Conservation (phyloP, 2,329 filamentous ascomycete genomes). For the Aspergillus flavus region DNA sequence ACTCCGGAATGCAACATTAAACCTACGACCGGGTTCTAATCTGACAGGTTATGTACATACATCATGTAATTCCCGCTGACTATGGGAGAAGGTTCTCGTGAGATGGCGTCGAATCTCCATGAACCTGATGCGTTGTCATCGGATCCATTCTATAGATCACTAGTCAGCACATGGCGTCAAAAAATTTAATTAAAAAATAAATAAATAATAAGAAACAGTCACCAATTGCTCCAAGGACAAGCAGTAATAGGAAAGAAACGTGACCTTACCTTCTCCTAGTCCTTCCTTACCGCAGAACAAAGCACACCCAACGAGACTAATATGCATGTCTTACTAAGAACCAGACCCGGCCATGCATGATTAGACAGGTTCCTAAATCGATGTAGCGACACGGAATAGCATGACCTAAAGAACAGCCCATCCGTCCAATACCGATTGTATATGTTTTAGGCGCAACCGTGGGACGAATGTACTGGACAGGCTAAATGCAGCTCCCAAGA, state of each 20-base stretch:
- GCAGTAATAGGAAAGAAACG: not conserved
- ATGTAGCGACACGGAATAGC: not conserved
- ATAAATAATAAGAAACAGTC: not conserved
- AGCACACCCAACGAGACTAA: conserved; percentile 1
- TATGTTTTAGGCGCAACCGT: conserved; percentile 13
- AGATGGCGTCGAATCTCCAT: not conserved
- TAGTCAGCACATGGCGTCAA: not conserved
- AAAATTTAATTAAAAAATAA: not conserved
- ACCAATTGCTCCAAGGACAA: not conserved
- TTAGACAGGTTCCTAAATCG: not conserved
- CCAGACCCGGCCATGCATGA: conserved; percentile 1
- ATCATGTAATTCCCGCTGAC: not conserved
- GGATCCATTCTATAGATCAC: not conserved
- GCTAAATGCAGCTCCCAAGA: conserved; percentile 5
- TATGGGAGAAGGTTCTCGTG: not conserved
- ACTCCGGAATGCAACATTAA: not conserved
- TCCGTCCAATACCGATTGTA: conserved; percentile 17
- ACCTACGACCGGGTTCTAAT: not conserved
- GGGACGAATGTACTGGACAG: not conserved
- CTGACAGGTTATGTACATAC: not conserved
- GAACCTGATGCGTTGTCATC: not conserved
- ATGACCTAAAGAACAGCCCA: not conserved
- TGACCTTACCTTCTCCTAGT: not conserved
- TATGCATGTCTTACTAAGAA: conserved; percentile 15
- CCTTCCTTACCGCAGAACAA: not conserved